Base-by-base conservation (phyloP, 345 rosid genomes). In the Capsella bursapastoris region DNA sequence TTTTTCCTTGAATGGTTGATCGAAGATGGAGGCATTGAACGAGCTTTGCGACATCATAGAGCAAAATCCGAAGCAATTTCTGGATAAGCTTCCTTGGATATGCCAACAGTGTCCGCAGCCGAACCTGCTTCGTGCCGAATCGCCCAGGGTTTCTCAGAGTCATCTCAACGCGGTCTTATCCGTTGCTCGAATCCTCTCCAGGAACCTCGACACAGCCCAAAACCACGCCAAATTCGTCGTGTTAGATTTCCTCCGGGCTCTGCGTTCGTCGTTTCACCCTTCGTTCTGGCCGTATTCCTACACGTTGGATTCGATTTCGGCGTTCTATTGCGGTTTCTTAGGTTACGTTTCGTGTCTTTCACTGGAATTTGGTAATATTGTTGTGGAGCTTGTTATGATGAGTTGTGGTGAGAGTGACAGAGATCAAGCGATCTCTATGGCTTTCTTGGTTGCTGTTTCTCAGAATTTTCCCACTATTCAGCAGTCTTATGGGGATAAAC, bases 261-360 rank as follows among this genome's bases (percentile, higher is more conserved):
- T 86, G 40, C 90, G 85, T 31, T 43, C 72, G 38, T 88, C 92
- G 12, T 90, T 92, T 57, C 29, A 29, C 14, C 79, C 66, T 32
- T 83, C 88, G 0, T 91, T 86, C 67, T 92, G 97, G 96, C 97
- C 97, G 64, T 86, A 86, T 40, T 86, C 93, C 9, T 82, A 75
- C 79, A 38, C 58, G 41, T 31, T n/a, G 66, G 88, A 83, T 28
- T 75, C 85, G 49, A 80, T 88, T 34, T 78, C 86, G 5, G 79
- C 83, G 0, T 92, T 89, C 64, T 88, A 66, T 57, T 59, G 43
- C 15, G 88, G 85, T 51, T 92, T 89, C 71, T 37, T 92, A 6
- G 81, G 78, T 3, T 87, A 88, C 76, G 71, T 87, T 57, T 75
- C 83, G 27, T 72, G 78, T 4, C 28, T 68, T 43, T 84, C 83